Conservation (phyloP, 768 basidiomycete genomes). For the Boletus edulis region DNA sequence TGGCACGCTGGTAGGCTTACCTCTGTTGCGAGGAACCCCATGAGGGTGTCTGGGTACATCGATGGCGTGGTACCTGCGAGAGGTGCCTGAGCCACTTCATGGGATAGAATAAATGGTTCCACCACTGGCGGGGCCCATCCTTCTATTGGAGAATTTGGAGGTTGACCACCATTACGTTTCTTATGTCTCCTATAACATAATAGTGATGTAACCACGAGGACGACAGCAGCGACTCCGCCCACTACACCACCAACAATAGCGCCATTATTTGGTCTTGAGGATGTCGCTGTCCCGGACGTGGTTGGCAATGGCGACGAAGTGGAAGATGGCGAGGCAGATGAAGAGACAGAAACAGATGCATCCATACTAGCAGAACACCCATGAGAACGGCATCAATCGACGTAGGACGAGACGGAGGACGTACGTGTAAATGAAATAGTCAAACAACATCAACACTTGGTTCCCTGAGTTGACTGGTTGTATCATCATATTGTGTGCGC, state of each 20-base stretch:
- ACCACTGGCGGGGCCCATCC: neutral
- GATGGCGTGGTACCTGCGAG: no score
- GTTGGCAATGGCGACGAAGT: neutral
- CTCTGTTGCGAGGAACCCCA: no score
- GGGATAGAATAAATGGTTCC: slow-evolving; percentile 2
- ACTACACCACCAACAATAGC: slow-evolving; percentile 1
- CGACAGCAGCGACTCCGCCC: slow-evolving; percentile 1
- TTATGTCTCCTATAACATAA: slow-evolving; percentile 5
- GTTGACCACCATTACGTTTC: neutral
- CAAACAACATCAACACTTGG: slow-evolving; percentile 11
- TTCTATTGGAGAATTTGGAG: neutral
- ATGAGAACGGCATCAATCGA: neutral
- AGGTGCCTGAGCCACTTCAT: neutral
- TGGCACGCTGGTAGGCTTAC: no score
- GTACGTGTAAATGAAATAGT: slow-evolving; percentile 19
- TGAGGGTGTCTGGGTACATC: no score
- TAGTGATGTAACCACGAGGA: neutral
- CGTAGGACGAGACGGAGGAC: neutral
- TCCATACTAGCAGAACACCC: slow-evolving; percentile 2
- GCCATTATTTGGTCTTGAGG: neutral
- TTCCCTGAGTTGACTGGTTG: neutral
- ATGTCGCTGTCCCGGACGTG: neutral
- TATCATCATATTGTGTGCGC: slow-evolving; percentile 8
- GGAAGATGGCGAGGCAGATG: neutral
- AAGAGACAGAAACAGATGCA: neutral